Evolutionary conservation across 2,329 filamentous ascomycete genomes (phyloP).

Genomic region (Aspergillus sp.): DNA sequence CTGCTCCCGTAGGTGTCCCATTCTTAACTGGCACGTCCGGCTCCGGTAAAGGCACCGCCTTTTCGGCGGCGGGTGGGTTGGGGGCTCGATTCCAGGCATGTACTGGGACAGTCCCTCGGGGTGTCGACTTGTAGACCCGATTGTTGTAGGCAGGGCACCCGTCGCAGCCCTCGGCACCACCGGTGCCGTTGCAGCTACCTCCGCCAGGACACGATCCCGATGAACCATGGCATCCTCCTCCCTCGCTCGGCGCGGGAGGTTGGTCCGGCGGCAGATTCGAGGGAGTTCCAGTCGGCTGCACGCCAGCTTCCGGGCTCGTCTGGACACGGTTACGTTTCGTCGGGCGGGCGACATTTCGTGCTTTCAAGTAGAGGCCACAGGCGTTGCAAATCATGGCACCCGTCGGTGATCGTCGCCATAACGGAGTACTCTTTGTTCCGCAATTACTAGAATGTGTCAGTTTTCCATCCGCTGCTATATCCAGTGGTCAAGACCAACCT

Average conservation of each 20-base stretch:
- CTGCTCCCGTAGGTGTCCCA: constrained; percentile 20
- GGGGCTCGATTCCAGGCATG: constrained; percentile 36
- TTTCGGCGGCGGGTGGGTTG: constrained; percentile 25
- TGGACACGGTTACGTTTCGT: constrained; percentile 76
- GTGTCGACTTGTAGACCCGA: constrained; percentile 79
- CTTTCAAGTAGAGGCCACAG: constrained; percentile 91
- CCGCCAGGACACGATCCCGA: constrained; percentile 93
- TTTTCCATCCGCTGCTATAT: constrained; percentile 8
- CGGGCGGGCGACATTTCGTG: constrained; percentile 84
- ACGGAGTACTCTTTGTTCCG: constrained; percentile 84
- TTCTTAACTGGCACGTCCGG: constrained; percentile 25
- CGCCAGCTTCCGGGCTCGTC: constrained; percentile 39
- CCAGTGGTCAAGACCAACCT: constrained; percentile 29
- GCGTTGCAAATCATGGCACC: constrained; percentile 97
- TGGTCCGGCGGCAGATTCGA: constrained; percentile 24
- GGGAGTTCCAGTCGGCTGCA: constrained; percentile 3
- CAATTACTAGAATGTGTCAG: constrained; percentile 68
- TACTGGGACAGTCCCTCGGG: constrained; percentile 43
- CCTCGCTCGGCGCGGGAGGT: constrained; percentile 32
- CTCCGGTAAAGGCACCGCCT: constrained; percentile 18
- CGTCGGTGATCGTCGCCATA: constrained; percentile 91
- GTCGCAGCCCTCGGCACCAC: constrained; percentile 89
- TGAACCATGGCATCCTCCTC: constrained; percentile 40
- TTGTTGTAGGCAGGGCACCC: constrained; percentile 98
- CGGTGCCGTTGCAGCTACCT: constrained; percentile 92